Base-by-base conservation (phyloP, 208 protist genomes). In the Blastocrithidia nonstop region DNA sequence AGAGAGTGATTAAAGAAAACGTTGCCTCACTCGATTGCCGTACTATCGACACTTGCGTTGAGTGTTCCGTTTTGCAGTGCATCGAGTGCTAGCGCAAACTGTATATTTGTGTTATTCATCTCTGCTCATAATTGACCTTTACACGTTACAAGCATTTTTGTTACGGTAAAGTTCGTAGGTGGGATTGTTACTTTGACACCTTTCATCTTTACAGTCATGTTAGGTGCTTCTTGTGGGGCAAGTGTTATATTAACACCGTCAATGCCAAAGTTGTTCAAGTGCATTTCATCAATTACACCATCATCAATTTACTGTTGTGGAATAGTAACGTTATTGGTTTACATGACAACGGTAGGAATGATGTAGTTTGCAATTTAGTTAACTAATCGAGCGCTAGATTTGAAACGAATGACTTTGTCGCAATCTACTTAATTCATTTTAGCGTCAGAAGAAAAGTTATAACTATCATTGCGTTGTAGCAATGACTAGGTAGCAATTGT, bases 161-260 rank as follows among this genome's bases (percentile, higher is more conserved):
- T 54, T n/a, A 66, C 51, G 15, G 47, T 45, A 40, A 86, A 86
- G 16, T 49, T 54, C n/a, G 69, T 78, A 17, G 68, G 28, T 11
- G 58, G 57, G 20, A 85, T 69, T 28, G 37, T 29, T 4, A 73
- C 32, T 33, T 33, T 47, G 11, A 89, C 25, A 23, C 55, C 49
- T 0, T 20, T 7, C 2, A 54, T 31, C 9, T 47, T 40, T 4
- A 70, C n/a, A 13, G 36, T 45, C 6, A 83, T 8, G 32, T 72
- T 48, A 7, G 64, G 49, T 28, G 54, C 32, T 16, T 43, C 44
- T 1, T 51, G 53, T 25, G 54, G 45, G 1, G 43, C 54, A 1
- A 73, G 40, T 11, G 36, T 23, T 7, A 64, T 31, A 11, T 15
- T 26, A n/a, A 73, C 21, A 1, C 51, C 37, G 2, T 43, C 28